Conservation (phyloP, 2,329 filamentous ascomycete species). For the Graphilbum fragrans region DNA sequence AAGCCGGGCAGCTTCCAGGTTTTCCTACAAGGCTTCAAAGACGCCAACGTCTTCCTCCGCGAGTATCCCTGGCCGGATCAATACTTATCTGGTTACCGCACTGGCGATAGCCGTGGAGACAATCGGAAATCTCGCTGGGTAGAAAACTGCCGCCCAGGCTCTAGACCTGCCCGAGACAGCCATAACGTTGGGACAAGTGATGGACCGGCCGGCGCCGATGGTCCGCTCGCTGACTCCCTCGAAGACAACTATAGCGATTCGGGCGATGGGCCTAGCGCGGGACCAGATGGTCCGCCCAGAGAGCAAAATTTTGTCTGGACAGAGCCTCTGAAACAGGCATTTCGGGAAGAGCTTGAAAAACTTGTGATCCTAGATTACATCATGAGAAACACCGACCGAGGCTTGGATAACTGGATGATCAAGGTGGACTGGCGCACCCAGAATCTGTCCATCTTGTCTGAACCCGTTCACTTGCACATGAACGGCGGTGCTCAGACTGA, state of each 20-base stretch:
- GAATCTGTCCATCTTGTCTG: conserved; percentile 73
- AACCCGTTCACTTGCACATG: conserved; percentile 59
- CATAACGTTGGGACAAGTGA: conserved; percentile 40
- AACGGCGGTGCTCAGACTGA: conserved; percentile 27
- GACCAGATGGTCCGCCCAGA: conserved; percentile 14
- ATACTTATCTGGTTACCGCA: conserved; percentile 57
- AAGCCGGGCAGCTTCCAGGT: conserved; percentile 97
- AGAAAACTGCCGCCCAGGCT: conserved; percentile 63
- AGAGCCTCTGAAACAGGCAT: conserved; percentile 74
- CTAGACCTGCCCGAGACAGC: conserved; percentile 32
- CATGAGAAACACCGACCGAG: conserved; percentile 96
- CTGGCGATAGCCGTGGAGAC: conserved; percentile 35
- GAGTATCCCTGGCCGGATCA: conserved; percentile 97
- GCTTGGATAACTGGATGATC: conserved; percentile 99
- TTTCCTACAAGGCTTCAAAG: conserved; percentile 92
- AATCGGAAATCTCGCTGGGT: conserved; percentile 49
- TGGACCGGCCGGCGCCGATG: not conserved
- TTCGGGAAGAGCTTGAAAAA: conserved; percentile 91
- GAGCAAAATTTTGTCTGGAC: conserved; percentile 70
- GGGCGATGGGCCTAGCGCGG: conserved; percentile 9
- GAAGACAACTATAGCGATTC: conserved; percentile 15
- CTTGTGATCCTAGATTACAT: conserved; percentile 97
- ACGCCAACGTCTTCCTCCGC: conserved; percentile 87
- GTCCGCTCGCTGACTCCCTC: conserved; percentile 1
- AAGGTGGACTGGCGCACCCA: conserved; percentile 80